Evolutionary conservation across 805 yeast species (phyloP).

Genomic region (Candida sakaeoensis): DNA sequence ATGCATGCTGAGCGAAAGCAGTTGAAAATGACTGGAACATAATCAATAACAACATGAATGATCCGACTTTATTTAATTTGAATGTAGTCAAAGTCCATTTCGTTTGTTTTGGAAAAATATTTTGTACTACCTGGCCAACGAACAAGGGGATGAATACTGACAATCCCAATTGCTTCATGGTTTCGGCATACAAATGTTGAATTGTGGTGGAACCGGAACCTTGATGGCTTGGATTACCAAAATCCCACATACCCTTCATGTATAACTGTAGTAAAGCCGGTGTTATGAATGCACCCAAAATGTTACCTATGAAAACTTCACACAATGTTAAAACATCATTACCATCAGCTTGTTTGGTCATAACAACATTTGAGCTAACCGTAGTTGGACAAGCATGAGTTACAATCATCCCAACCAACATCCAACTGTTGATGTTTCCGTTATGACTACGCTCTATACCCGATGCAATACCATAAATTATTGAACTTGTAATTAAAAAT

Average conservation of each 20-base stretch:
- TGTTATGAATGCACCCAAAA: conserved; percentile 81
- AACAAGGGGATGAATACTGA: conserved; percentile 80
- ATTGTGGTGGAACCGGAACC: conserved; percentile 50
- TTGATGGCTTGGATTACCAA: conserved; percentile 67
- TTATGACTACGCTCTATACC: conserved; percentile 62
- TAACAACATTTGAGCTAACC: conserved; percentile 85
- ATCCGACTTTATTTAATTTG: conserved; percentile 67
- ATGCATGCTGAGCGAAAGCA: conserved; percentile 80
- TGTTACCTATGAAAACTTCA: conserved; percentile 82
- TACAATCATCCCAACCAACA: conserved; percentile 75
- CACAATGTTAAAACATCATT: conserved; percentile 74
- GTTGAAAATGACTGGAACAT: conserved; percentile 82
- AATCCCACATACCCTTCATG: conserved; percentile 55
- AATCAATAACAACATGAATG: conserved; percentile 72
- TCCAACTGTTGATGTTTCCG: conserved; percentile 64
- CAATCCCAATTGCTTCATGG: conserved; percentile 84
- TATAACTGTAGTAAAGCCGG: conserved; percentile 82
- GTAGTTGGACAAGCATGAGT: conserved; percentile 91
- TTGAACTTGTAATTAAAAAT: conserved; percentile 66
- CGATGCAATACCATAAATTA: conserved; percentile 68
- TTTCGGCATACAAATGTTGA: conserved; percentile 59
- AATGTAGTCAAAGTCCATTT: conserved; percentile 57
- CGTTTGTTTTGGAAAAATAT: conserved; percentile 60
- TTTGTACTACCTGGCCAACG: conserved; percentile 84
- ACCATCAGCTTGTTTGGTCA: conserved; percentile 85